A percentile compares a stretch with the other conserved stretches of the same genome.
These are phyloP conservation scores for Camelina hispida DNA, from an alignment of 345 rosid genomes.

Conservation along the genomic window DNA sequence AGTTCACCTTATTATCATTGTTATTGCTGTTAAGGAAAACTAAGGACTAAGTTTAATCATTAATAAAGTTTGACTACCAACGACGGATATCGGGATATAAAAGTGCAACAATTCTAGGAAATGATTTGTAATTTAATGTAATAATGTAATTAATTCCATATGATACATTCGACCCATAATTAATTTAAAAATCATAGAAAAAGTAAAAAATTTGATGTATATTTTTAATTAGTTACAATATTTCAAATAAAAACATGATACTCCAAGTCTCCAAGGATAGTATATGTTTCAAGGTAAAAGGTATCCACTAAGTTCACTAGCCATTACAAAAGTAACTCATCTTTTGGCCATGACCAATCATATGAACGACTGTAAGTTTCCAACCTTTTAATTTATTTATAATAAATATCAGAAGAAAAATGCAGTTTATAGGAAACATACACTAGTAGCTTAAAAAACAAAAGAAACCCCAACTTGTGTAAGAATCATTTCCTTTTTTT, in stretches of 20 bases:
- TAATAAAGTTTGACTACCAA: too few species aligned
- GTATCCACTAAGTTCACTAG: conserved; percentile 24
- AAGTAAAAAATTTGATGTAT: too few species aligned
- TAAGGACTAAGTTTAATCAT: too few species aligned
- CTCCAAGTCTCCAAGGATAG: conserved; percentile 11
- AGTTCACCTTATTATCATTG: neutral
- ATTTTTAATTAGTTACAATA: neutral
- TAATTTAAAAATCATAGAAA: neutral
- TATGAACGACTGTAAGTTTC: neutral
- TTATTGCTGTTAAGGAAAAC: neutral
- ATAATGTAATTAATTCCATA: neutral
- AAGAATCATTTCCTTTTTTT: neutral
- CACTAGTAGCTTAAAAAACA: neutral
- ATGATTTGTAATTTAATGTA: neutral
- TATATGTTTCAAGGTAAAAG: conserved; percentile 13
- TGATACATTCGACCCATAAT: neutral
- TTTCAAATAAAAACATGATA: neutral
- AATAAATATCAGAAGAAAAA: neutral
- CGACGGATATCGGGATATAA: too few species aligned
- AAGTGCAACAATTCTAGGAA: neutral
- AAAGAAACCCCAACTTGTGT: conserved; percentile 1
- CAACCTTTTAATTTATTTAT: neutral
- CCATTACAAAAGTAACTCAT: conserved; percentile 29
- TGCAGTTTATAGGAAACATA: neutral
- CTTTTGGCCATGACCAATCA: conserved; percentile 30